These are phyloP conservation scores for Akanthomyces dipterigenus DNA, from an alignment of 2,329 filamentous ascomycete species.

Conservation along the genomic window DNA sequence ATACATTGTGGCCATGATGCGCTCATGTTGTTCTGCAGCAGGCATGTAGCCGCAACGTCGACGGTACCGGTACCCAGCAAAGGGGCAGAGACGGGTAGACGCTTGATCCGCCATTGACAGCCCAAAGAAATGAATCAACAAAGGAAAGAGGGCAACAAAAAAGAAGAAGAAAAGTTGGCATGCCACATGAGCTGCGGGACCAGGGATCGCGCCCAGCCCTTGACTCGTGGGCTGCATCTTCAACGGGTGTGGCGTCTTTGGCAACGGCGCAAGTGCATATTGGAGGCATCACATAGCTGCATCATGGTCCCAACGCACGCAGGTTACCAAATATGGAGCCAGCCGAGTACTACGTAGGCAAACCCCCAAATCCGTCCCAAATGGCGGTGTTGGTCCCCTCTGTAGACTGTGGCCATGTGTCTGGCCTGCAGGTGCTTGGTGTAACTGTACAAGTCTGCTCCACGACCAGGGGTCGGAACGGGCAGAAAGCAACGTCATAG, in stretches of 20 bases:
- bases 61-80: too few relatives aligned
- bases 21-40: background rate
- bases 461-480: background rate
- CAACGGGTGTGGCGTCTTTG: slow-evolving; percentile 6
- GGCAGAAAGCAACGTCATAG: slow-evolving; percentile 2
- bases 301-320: background rate
- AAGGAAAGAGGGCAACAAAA: background rate
- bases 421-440: background rate
- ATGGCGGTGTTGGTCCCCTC: background rate
- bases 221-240: slow-evolving; percentile 4
- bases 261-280: background rate
- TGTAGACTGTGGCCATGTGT: background rate
- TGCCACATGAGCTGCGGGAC: background rate
- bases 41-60: background rate
- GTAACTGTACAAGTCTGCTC: too few relatives aligned
- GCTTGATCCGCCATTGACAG: too few relatives aligned
- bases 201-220: background rate
- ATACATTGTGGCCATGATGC: background rate
- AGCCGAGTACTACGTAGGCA: too few relatives aligned
- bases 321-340: background rate
- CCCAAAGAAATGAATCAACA: background rate
- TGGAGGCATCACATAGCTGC: background rate
- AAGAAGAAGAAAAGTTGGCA: background rate
- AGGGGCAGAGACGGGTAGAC: too few relatives aligned
- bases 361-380: background rate